Conservation (phyloP, 352 stramenopile species). For the Elongisporangium senticosum region DNA sequence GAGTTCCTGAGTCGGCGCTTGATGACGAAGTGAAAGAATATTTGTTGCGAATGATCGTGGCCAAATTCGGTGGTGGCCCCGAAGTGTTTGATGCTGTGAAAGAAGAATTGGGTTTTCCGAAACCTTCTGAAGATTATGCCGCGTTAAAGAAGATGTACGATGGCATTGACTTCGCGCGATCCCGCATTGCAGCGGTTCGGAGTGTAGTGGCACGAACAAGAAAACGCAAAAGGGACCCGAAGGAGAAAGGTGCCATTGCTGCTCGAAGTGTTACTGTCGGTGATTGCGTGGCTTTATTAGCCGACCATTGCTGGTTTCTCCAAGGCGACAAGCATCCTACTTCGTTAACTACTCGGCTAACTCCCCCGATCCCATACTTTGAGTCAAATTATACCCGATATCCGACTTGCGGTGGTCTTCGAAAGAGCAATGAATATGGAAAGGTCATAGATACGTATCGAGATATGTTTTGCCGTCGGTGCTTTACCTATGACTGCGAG, state of each 20-base stretch:
- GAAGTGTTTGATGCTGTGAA: slow-evolving; percentile 46
- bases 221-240: neutral
- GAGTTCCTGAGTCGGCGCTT: slow-evolving; percentile 7
- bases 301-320: slow-evolving; percentile 27
- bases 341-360: slow-evolving; percentile 23
- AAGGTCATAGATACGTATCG: slow-evolving; percentile 72
- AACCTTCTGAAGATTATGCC: slow-evolving; percentile 38
- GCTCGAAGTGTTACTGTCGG: slow-evolving; percentile 1
- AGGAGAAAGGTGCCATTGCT: neutral
- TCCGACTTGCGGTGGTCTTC: slow-evolving; percentile 27
- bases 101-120: slow-evolving; percentile 18
- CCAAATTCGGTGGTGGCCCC: slow-evolving; percentile 31
- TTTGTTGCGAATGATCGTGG: slow-evolving; percentile 47
- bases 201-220: slow-evolving; percentile 10
- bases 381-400: slow-evolving; percentile 42
- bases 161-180: slow-evolving; percentile 11
- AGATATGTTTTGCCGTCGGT: slow-evolving; percentile 86
- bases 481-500: slow-evolving; percentile 89
- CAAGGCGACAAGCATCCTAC: slow-evolving; percentile 8
- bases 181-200: slow-evolving; percentile 19
- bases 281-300: slow-evolving; percentile 7
- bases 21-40: slow-evolving; percentile 64
- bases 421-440: slow-evolving; percentile 35
- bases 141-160: slow-evolving; percentile 36
- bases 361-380: slow-evolving; percentile 44